Base-by-base conservation (phyloP, 768 basidiomycete species). In the Gloeopeniophorella convolvens region DNA sequence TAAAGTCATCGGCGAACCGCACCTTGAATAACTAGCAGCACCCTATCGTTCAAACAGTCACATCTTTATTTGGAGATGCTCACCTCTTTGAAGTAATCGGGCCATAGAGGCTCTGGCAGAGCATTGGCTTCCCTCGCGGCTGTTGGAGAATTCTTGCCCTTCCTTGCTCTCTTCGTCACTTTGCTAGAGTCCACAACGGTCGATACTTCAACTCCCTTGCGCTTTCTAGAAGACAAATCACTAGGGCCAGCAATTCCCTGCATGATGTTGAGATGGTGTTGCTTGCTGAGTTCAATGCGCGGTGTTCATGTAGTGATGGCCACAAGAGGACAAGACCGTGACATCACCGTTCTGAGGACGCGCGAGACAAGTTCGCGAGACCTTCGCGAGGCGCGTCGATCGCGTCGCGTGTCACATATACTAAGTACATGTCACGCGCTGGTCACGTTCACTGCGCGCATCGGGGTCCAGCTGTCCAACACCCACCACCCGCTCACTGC, bases 51-150 rank as follows among this genome's bases (percentile, higher is more conserved):
- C 34, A 16, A 4, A 11, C 18, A 23, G 15, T 31, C 33, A 33
- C 42, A 9, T 23, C 6, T 81, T 5, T 1, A 32, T 50, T 39
- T 18, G 13, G 21, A 23, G 27, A 9, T 31, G 60, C 64, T 53
- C 45, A 75, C 78, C 40, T 70, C 69, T 45, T 76, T 68, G 52
- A 88, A 86, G 60, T 87, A 76, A 23, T 77, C 73, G 4, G 85
- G 83, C 82, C 84, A 87, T 33, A 57, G 46, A 15, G 53, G 39
- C 24, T 50, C 40, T 21, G 56, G 42, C 36, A 59, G 51, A n/a
- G 58, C 49, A 45, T 64, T 61, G 32, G 42, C 57, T 40, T 66
- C 57, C 13, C 26, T 24, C 12, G n/a, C 21, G 11, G 33, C 13
- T 26, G 34, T 34, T 26, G 33, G 28, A 4, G 28, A 23, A 31